Evolutionary conservation across 345 rosid species (phyloP).

Genomic region (Litchi chinensis): DNA sequence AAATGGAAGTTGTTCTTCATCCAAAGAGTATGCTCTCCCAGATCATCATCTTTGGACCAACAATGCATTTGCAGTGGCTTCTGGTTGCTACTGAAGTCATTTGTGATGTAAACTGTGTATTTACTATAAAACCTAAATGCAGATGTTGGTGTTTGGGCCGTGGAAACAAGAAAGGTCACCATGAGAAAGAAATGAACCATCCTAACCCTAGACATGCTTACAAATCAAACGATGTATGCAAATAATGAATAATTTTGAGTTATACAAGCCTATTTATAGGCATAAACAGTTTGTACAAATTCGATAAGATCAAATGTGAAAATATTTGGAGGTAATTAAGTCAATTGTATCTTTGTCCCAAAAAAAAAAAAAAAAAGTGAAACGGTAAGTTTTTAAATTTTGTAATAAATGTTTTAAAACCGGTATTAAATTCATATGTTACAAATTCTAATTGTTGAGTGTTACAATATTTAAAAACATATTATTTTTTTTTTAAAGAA

Average conservation of each 20-base stretch:
- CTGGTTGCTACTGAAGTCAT: constrained; percentile 7
- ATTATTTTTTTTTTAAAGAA: no score
- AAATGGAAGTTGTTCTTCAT: neutral
- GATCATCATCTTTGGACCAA: constrained; percentile 14
- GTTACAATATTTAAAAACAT: no score
- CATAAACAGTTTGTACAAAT: no score
- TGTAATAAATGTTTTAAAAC: no score
- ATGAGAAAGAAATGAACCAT: neutral
- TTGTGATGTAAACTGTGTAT: constrained; percentile 10
- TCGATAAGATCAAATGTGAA: no score
- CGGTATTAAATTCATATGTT: no score
- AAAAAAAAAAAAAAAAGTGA: no score
- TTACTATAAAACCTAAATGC: neutral
- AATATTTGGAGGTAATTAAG: no score
- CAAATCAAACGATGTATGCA: neutral
- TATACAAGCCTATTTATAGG: no score
- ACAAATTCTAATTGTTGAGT: no score
- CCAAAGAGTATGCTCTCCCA: constrained; percentile 2
- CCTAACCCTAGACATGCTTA: neutral
- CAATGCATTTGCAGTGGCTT: constrained; percentile 2
- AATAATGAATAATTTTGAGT: neutral
- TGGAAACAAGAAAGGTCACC: neutral
- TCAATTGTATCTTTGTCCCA: no score
- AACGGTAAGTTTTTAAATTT: no score
- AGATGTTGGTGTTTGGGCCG: neutral